Conservation (phyloP, 345 rosid species). For the Streptanthus diversifolius region DNA sequence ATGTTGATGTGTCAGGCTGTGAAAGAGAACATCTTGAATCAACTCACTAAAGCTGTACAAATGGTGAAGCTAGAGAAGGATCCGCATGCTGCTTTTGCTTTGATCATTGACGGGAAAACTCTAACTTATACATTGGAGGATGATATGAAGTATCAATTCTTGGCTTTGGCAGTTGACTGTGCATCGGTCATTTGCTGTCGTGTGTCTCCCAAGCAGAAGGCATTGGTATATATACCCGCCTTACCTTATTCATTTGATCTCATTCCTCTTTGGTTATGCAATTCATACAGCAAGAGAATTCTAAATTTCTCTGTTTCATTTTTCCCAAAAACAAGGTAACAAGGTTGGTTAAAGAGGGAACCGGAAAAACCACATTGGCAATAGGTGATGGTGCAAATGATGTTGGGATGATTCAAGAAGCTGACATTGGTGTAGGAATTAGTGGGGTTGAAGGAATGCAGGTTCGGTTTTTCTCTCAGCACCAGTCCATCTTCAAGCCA, state of each 20-base stretch:
- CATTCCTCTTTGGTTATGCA: neutral
- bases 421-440: slow-evolving; percentile 97
- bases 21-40: slow-evolving; percentile 65
- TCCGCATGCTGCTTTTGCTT: slow-evolving; percentile 91
- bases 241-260: neutral
- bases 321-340: slow-evolving; percentile 52
- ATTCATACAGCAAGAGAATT: neutral
- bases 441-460: slow-evolving; percentile 99
- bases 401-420: slow-evolving; percentile 99
- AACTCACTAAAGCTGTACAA: slow-evolving; percentile 81
- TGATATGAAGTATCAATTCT: slow-evolving; percentile 78
- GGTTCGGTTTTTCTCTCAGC: slow-evolving; percentile 46
- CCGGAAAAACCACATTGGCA: slow-evolving; percentile 86
- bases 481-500: neutral
- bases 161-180: slow-evolving; percentile 83
- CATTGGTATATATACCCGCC: slow-evolving; percentile 47
- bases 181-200: slow-evolving; percentile 99
- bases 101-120: slow-evolving; percentile 89
- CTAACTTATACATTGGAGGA: slow-evolving; percentile 76
- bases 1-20: slow-evolving; percentile 49
- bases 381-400: slow-evolving; percentile 99
- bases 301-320: neutral
- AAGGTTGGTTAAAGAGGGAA: slow-evolving; percentile 87
- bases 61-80: slow-evolving; percentile 86
- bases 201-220: slow-evolving; percentile 98